Percentiles rank a stretch among this genome's conserved stretches.
These are phyloP conservation scores for Coniosporium tulheliwenetii DNA, from an alignment of 2,329 filamentous ascomycete species.

Conservation along the genomic window DNA sequence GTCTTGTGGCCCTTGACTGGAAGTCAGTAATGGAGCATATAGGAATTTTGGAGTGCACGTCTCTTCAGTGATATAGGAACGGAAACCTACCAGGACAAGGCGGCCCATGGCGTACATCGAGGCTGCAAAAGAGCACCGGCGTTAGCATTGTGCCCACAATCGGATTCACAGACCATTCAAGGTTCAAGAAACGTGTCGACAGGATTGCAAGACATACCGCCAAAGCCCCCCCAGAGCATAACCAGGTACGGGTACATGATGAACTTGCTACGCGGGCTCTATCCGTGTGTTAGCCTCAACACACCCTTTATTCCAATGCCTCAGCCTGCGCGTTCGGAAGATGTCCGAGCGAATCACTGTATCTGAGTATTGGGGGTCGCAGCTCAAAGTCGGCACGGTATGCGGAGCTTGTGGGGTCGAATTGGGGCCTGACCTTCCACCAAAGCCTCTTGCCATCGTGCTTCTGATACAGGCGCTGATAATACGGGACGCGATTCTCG, in stretches of 20 bases:
- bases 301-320: not conserved
- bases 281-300: constrained; percentile 2
- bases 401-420: not conserved
- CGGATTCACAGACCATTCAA: not conserved
- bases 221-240: constrained; percentile 45
- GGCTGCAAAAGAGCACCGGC: constrained; percentile 11
- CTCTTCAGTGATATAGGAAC: not conserved
- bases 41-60: not conserved
- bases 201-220: constrained; percentile 33
- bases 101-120: constrained; percentile 58
- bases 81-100: constrained; percentile 38
- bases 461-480: constrained; percentile 61
- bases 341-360: too few species aligned
- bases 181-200: constrained; percentile 3
- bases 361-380: too few species aligned
- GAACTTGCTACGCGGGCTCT: constrained; percentile 49
- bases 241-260: constrained; percentile 55
- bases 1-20: constrained; percentile 52
- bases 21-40: not conserved
- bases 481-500: constrained; percentile 59
- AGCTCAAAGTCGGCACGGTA: too few species aligned
- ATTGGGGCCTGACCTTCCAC: constrained; percentile 49
- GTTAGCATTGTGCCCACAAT: constrained; percentile 1
- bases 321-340: too few species aligned
- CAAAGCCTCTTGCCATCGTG: constrained; percentile 60